Percentiles rank a stretch among this genome's conserved stretches.
phyloP scores from a whole-genome alignment of 345 rosid genomes.

The Euclidium syriacum region DNA sequence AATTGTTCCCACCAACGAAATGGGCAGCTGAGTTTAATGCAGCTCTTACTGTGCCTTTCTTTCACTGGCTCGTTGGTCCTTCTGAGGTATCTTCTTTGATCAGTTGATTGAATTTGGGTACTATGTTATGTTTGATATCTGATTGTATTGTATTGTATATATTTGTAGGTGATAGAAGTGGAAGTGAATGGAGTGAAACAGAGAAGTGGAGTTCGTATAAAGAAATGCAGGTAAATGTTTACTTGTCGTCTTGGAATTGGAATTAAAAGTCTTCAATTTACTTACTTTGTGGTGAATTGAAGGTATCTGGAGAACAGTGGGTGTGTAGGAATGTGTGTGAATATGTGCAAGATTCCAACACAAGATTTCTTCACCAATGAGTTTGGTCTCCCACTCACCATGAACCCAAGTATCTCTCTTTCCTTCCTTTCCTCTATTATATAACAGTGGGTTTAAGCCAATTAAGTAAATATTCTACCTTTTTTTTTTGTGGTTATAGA shows the following conservation, averaged over 20 bases:
- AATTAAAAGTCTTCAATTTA: background rate
- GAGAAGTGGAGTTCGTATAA: slow-evolving; percentile 71
- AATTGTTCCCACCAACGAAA: slow-evolving; percentile 86
- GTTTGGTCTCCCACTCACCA: slow-evolving; percentile 92
- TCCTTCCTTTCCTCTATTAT: background rate
- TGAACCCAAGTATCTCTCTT: slow-evolving; percentile 63
- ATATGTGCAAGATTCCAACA: slow-evolving; percentile 95
- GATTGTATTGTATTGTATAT: too few species aligned
- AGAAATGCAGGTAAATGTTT: slow-evolving; percentile 34
- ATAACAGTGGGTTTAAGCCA: background rate
- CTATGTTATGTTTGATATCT: too few species aligned
- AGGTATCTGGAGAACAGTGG: slow-evolving; percentile 99
- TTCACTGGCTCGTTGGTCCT: slow-evolving; percentile 95
- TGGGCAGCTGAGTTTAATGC: slow-evolving; percentile 99
- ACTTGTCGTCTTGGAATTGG: too few species aligned
- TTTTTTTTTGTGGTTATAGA: slow-evolving; percentile 42
- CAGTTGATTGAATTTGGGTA: too few species aligned
- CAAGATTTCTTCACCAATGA: slow-evolving; percentile 98
- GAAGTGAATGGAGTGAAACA: slow-evolving; percentile 85
- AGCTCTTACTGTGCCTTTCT: slow-evolving; percentile 88
- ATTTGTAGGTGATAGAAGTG: slow-evolving; percentile 87
- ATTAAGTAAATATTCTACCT: too few species aligned
- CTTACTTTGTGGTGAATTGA: background rate
- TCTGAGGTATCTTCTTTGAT: too few species aligned
- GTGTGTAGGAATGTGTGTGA: slow-evolving; percentile 94